Conservation (phyloP, 305 asterid species). For the Solanum hybrid region DNA sequence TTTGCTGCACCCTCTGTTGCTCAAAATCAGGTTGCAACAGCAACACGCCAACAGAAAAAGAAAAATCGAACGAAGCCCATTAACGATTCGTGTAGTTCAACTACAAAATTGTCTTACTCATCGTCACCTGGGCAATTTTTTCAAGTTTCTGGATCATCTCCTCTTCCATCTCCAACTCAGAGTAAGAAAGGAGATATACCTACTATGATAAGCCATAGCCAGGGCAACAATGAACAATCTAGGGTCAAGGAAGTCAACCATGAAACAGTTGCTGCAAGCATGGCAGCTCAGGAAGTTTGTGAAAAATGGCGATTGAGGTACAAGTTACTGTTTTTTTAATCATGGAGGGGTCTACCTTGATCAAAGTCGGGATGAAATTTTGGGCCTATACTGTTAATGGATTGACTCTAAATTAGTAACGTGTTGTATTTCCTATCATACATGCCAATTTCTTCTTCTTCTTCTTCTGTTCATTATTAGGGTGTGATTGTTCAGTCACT, state of each 20-base stretch:
- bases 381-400: background rate
- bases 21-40: conserved; percentile 37
- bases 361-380: background rate
- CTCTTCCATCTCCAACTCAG: conserved; percentile 33
- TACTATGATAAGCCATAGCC: conserved; percentile 23
- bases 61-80: conserved; percentile 39
- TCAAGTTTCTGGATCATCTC: conserved; percentile 42
- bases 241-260: conserved; percentile 33
- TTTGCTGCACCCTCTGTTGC: conserved; percentile 64
- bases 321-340: conserved; percentile 1
- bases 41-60: conserved; percentile 48
- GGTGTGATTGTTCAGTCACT: background rate
- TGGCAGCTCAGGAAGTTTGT: conserved; percentile 81
- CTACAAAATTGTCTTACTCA: conserved; percentile 31
- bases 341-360: background rate
- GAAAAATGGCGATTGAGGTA: conserved; percentile 96
- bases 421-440: background rate
- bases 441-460: conserved; percentile 2
- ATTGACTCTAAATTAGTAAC: background rate
- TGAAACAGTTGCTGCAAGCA: conserved; percentile 39
- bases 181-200: conserved; percentile 38
- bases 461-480: background rate
- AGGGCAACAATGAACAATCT: conserved; percentile 32
- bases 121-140: conserved; percentile 37
- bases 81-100: conserved; percentile 36